phyloP scores from a whole-genome alignment of 2,329 filamentous ascomycete genomes.

The Sporothrix brasiliensis region DNA sequence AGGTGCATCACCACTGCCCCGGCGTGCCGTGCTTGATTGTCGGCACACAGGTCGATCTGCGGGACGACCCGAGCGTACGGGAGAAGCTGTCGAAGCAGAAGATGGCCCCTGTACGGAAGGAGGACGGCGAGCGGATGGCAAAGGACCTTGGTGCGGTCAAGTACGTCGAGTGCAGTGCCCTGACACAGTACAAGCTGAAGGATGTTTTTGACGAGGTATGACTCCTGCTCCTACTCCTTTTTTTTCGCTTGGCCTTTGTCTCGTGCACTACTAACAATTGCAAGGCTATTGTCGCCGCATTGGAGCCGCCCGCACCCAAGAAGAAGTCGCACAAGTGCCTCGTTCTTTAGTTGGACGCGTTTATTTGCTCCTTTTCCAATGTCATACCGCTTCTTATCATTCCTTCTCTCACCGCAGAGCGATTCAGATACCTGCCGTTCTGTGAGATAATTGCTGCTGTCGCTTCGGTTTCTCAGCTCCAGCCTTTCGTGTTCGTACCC shows the following conservation, averaged over 20 bases:
- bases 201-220: conserved; percentile 98
- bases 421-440: neutral
- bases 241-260: neutral
- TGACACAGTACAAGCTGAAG: conserved; percentile 98
- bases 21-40: conserved; percentile 97
- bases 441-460: neutral
- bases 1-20: conserved; percentile 97
- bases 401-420: neutral
- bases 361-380: conserved; percentile 11
- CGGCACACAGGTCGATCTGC: conserved; percentile 93
- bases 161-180: conserved; percentile 96
- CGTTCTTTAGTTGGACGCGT: conserved; percentile 57
- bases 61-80: conserved; percentile 81
- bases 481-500: neutral
- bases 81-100: conserved; percentile 95
- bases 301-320: conserved; percentile 84
- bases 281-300: conserved; percentile 90
- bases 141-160: conserved; percentile 97
- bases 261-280: conserved; percentile 2
- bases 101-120: conserved; percentile 88
- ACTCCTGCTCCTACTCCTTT: neutral
- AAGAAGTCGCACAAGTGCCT: conserved; percentile 73
- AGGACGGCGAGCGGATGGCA: conserved; percentile 94
- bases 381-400: neutral
- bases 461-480: neutral